These are phyloP conservation scores for Penicillium atrosanguineum DNA, from an alignment of 495 filamentous ascomycete species.

Conservation along the genomic window DNA sequence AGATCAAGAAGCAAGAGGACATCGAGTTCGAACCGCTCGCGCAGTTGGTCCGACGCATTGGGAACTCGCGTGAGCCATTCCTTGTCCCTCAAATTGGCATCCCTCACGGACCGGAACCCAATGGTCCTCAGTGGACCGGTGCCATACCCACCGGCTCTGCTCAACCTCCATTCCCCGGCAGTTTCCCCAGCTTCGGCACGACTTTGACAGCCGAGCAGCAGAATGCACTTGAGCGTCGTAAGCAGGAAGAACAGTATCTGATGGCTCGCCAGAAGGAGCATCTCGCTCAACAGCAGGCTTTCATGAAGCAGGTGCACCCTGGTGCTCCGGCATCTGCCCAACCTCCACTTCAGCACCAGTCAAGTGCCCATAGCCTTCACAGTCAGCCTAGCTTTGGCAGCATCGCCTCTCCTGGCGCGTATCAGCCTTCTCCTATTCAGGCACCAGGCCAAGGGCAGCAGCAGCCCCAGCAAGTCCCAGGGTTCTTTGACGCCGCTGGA, in stretches of 20 bases:
- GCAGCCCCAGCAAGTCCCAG: constrained; percentile 42
- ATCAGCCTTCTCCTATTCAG: constrained; percentile 71
- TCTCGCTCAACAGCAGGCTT: constrained; percentile 79
- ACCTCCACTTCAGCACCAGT: constrained; percentile 79
- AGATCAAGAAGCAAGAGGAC: constrained; percentile 92
- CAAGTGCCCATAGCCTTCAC: constrained; percentile 90
- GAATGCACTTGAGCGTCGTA: constrained; percentile 90
- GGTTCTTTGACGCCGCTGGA: constrained; percentile 68
- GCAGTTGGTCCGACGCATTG: constrained; percentile 90
- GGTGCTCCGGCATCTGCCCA: constrained; percentile 50
- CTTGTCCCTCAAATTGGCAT: constrained; percentile 95
- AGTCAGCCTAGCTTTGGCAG: constrained; percentile 93
- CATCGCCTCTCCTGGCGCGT: constrained; percentile 80
- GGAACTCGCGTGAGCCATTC: constrained; percentile 96
- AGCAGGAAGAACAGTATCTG: constrained; percentile 96
- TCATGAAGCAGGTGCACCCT: constrained; percentile 71
- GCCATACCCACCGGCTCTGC: constrained; percentile 54
- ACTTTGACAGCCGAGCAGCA: constrained; percentile 97
- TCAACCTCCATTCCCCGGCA: constrained; percentile 90
- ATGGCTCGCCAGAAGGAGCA: constrained; percentile 94
- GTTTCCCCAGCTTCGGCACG: constrained; percentile 96
- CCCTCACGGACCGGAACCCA: constrained; percentile 70
- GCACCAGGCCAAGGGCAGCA: constrained; percentile 59
- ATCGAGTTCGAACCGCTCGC: constrained; percentile 93
- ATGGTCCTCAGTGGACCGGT: constrained; percentile 37